phyloP scores from a whole-genome alignment of 192 early-diverging fungal species.

The Linnemannia zychae region DNA sequence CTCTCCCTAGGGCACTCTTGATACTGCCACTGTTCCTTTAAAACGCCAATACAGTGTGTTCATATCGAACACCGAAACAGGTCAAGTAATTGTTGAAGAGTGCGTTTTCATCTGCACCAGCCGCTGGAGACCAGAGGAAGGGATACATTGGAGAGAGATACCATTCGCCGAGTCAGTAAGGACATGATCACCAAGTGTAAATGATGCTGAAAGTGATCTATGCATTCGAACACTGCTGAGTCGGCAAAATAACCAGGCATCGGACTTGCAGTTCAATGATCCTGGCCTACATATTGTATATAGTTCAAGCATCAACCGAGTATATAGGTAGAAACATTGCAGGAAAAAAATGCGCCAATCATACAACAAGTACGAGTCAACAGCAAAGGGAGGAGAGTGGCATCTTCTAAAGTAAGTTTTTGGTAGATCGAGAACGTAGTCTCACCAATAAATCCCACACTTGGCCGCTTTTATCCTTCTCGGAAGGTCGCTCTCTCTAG shows the following conservation, averaged over 20 bases:
- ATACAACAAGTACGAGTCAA: neutral
- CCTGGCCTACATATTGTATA: neutral
- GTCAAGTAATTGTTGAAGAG: neutral
- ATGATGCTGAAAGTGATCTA: neutral
- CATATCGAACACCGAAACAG: neutral
- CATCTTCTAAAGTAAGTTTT: neutral
- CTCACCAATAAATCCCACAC: constrained; percentile 9
- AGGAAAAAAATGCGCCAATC: neutral
- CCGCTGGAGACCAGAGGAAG: neutral
- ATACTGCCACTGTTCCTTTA: constrained; percentile 5
- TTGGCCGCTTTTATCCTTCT: neutral
- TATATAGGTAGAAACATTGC: neutral
- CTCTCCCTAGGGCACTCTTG: no score
- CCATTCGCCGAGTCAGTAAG: neutral
- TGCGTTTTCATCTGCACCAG: neutral
- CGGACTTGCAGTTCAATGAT: constrained; percentile 1
- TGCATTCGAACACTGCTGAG: neutral
- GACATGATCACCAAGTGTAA: neutral
- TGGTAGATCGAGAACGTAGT: neutral
- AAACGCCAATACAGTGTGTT: neutral
- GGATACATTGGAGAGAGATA: neutral
- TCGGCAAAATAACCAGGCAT: neutral
- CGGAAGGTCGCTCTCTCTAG: constrained; percentile 8
- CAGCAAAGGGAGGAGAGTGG: no score
- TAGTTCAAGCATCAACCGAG: constrained; percentile 5